Base-by-base conservation (phyloP, 768 basidiomycete species). In the Trametes gibbosa region DNA sequence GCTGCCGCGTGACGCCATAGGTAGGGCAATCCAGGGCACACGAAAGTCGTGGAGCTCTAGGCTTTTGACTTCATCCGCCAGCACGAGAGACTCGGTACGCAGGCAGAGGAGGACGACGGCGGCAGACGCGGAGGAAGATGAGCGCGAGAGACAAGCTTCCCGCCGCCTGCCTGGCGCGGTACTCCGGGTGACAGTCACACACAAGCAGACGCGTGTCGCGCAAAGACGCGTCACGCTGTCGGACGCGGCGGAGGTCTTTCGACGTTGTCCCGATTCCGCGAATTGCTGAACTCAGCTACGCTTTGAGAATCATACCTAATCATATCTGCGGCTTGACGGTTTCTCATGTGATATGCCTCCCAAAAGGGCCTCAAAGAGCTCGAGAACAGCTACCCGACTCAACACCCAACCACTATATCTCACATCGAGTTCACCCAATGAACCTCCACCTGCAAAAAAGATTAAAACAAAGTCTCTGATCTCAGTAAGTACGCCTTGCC, bases 401-500 rank as follows among this genome's bases (percentile, higher is more conserved):
- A 23, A 34, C 34, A 39, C 47, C 13, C 54, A 48, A 40, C 16
- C 50, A 7, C 37, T 53, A 6, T 45, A 34, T 24, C 40, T 53
- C 24, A 41, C 51, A 3, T 57, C 61, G 6, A 32, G 29, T 10
- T 24, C 53, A 9, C 8, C 53, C 3, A 50, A 54, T 39, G 59
- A 56, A 2, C 57, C 42, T 13, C 69, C 69, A 7, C 62, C 69
- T 0, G 41, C 64, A 13, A 69, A 69, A 64, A 68, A 65, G 56
- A 42, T 50, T 23, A 70, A 68, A 51, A 58, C 62, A 1, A 66
- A 58, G 21, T 50, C 66, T 1, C 7, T 68, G 48, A 58, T 61
- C n/a, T 65, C 66, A 39, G 69, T 70, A 41, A 58, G 66, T 65
- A 37, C 8, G 16, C 12, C 39, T 23, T n/a, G n/a, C n/a, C 14